Conservation (phyloP, 78 protist species). For the Salpingoeca rosetta region DNA sequence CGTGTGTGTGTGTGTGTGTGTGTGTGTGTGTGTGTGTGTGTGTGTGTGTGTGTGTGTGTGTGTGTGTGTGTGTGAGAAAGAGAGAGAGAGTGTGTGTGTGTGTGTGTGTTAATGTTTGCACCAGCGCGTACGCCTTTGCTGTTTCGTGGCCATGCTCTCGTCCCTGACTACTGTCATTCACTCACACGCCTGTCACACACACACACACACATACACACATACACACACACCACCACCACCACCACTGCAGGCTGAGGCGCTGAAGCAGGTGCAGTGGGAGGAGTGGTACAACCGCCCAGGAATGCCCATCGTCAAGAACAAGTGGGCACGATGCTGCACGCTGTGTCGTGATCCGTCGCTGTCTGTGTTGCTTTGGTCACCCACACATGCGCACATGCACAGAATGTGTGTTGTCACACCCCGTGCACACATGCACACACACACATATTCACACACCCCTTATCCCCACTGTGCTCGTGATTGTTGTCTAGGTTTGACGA, state of each 20-base stretch:
- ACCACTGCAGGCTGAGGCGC: slow-evolving; percentile 19
- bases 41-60: too few relatives aligned
- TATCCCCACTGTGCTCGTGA: neutral
- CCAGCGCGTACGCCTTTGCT: neutral
- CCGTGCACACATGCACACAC: neutral
- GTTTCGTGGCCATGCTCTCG: neutral
- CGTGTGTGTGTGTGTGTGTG: too few relatives aligned
- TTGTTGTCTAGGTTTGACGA: neutral
- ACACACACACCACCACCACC: neutral
- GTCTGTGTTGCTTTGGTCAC: slow-evolving; percentile 4
- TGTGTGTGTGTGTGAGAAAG: too few relatives aligned
- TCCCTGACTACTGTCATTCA: slow-evolving; percentile 24
- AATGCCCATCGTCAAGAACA: slow-evolving; percentile 27
- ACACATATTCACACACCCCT: neutral
- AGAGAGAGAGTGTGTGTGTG: neutral
- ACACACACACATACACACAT: slow-evolving; percentile 23
- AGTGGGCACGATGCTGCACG: neutral
- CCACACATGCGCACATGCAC: neutral
- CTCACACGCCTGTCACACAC: slow-evolving; percentile 46
- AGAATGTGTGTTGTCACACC: neutral
- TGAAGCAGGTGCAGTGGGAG: slow-evolving; percentile 45
- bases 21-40: too few relatives aligned
- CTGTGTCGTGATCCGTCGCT: neutral
- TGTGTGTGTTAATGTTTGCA: neutral
- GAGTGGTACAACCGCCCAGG: slow-evolving; percentile 59